phyloP scores from a whole-genome alignment of 352 stramenopile genomes.

The Aphanomyces euteiches region DNA sequence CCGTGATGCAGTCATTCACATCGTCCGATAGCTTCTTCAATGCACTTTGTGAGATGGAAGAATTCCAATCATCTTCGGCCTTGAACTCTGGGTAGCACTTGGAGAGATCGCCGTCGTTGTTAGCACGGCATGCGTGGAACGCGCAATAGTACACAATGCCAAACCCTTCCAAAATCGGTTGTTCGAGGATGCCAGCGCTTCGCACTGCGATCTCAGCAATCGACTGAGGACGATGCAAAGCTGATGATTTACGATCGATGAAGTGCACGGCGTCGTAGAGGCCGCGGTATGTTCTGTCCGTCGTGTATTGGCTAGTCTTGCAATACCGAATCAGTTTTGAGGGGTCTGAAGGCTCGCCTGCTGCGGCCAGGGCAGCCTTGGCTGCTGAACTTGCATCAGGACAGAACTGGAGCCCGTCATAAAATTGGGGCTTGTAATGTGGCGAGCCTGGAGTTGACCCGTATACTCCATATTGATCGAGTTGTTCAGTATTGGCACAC shows the following conservation, averaged over 20 bases:
- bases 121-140: constrained; percentile 26
- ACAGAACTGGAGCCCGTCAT: too few relatives aligned
- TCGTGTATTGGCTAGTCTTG: constrained; percentile 1
- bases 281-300: not conserved
- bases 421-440: too few relatives aligned
- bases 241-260: not conserved
- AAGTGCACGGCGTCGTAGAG: constrained; percentile 26
- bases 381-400: too few relatives aligned
- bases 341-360: constrained; percentile 16
- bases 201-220: constrained; percentile 28
- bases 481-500: constrained; percentile 25
- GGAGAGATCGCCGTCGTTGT: constrained; percentile 20
- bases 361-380: too few relatives aligned
- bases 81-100: constrained; percentile 29
- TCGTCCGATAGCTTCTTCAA: not conserved
- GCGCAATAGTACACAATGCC: constrained; percentile 30
- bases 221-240: constrained; percentile 18
- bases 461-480: too few relatives aligned
- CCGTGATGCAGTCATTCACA: constrained; percentile 38
- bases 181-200: constrained; percentile 23
- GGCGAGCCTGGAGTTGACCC: too few relatives aligned
- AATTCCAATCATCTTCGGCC: constrained; percentile 2
- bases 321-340: constrained; percentile 25
- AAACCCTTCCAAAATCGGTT: constrained; percentile 29
- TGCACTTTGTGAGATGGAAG: not conserved